phyloP scores from a whole-genome alignment of 2,329 filamentous ascomycete genomes.

The Drechmeria coniospora region DNA sequence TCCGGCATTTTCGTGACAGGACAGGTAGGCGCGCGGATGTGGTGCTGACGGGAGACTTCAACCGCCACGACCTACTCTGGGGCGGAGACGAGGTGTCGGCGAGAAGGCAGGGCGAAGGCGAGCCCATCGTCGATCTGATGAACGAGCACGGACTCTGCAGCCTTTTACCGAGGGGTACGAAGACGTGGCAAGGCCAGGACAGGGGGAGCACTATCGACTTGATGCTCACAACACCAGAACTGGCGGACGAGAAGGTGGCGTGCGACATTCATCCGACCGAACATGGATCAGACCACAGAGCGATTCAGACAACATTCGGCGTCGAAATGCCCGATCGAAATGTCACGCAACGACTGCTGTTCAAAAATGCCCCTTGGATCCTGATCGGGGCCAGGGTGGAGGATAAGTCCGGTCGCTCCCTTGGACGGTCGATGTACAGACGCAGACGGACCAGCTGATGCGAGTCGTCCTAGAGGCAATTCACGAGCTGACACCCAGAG shows the following conservation, averaged over 20 bases:
- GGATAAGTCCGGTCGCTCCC: neutral
- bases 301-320: constrained; percentile 13
- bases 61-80: constrained; percentile 7
- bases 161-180: constrained; percentile 18
- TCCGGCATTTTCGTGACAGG: neutral
- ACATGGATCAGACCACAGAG: neutral
- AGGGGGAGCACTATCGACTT: constrained; percentile 11
- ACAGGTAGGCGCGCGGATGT: constrained; percentile 1
- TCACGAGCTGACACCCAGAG: neutral
- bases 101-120: neutral
- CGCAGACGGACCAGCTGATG: constrained; percentile 2
- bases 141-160: neutral
- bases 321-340: neutral
- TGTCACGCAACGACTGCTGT: neutral
- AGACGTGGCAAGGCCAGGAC: constrained; percentile 15
- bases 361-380: constrained; percentile 1
- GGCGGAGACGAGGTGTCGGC: neutral
- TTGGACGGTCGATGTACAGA: neutral
- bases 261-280: neutral
- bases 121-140: constrained; percentile 1
- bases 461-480: constrained; percentile 1
- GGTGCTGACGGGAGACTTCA: constrained; percentile 6
- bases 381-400: neutral
- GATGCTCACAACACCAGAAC: constrained; percentile 8
- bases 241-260: constrained; percentile 1